Conservation (phyloP, 441 rosid genomes). For the Adansonia gregorii region DNA sequence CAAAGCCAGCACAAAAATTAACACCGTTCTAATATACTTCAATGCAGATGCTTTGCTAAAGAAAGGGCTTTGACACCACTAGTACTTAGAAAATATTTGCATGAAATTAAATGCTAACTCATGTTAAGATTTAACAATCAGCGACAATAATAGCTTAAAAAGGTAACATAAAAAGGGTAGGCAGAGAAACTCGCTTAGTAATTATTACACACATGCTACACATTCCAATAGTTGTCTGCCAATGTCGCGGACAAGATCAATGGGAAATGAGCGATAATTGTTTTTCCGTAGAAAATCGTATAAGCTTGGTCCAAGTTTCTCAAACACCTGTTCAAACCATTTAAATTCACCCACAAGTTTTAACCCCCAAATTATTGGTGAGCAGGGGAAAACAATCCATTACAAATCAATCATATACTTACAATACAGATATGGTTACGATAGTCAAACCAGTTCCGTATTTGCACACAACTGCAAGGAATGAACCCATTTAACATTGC, state of each 20-base stretch:
- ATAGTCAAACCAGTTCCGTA: constrained; percentile 73
- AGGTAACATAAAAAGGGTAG: constrained; percentile 1
- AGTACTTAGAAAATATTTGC: neutral
- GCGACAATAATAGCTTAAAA: neutral
- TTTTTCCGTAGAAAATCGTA: constrained; percentile 79
- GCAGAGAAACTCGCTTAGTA: constrained; percentile 20
- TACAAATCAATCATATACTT: constrained; percentile 49
- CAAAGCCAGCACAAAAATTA: neutral
- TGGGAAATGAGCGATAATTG: constrained; percentile 70
- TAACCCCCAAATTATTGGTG: constrained; percentile 42
- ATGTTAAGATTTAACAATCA: neutral
- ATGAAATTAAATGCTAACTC: neutral
- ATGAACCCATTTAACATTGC: constrained; percentile 46
- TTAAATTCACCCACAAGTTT: constrained; percentile 46
- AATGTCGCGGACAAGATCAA: constrained; percentile 78
- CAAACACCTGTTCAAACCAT: constrained; percentile 73
- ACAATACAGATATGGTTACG: constrained; percentile 76
- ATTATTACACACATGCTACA: constrained; percentile 87
- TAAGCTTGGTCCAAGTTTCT: constrained; percentile 85
- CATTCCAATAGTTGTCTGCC: constrained; percentile 97
- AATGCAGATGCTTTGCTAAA: neutral
- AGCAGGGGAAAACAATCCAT: constrained; percentile 40
- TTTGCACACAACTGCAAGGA: constrained; percentile 74
- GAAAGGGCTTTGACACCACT: too few relatives aligned
- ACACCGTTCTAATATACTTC: neutral